Conservation (phyloP, 257 asterid genomes). For the Lycium barbarum region DNA sequence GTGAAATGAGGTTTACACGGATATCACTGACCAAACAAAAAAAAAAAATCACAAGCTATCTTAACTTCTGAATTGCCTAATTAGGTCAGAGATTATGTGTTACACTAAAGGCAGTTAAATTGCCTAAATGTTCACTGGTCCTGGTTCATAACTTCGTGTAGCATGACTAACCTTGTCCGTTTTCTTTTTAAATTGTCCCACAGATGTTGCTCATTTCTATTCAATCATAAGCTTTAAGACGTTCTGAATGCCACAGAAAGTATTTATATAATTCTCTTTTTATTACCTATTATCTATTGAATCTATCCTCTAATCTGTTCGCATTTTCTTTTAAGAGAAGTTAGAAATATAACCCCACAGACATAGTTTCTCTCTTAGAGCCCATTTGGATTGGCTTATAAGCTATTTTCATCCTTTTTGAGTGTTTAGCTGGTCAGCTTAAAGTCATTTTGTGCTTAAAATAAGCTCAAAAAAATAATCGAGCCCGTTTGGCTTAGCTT, state of each 20-base stretch:
- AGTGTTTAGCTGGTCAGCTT: too few species aligned
- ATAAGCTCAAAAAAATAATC: too few species aligned
- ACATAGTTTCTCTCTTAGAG: background rate
- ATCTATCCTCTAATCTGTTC: background rate
- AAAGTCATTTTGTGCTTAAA: too few species aligned
- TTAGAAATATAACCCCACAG: background rate
- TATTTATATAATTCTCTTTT: background rate
- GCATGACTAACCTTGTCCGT: background rate
- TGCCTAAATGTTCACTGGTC: background rate
- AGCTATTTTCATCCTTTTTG: too few species aligned
- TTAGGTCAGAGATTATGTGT: background rate
- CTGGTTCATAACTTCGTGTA: background rate
- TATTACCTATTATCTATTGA: background rate
- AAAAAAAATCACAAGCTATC: background rate
- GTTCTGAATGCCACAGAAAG: background rate
- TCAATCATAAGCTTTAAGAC: slow-evolving; percentile 5
- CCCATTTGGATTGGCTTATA: too few species aligned
- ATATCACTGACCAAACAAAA: too few species aligned
- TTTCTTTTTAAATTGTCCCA: background rate
- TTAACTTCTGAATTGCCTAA: background rate
- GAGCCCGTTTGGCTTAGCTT: too few species aligned
- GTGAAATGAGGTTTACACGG: too few species aligned
- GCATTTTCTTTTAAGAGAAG: background rate
- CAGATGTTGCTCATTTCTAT: background rate
- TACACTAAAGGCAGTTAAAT: background rate